A percentile compares a stretch with the other conserved stretches of the same genome.
Evolutionary conservation across 306 rosid species (phyloP).

Genomic region (Acacia melanoxylon): DNA sequence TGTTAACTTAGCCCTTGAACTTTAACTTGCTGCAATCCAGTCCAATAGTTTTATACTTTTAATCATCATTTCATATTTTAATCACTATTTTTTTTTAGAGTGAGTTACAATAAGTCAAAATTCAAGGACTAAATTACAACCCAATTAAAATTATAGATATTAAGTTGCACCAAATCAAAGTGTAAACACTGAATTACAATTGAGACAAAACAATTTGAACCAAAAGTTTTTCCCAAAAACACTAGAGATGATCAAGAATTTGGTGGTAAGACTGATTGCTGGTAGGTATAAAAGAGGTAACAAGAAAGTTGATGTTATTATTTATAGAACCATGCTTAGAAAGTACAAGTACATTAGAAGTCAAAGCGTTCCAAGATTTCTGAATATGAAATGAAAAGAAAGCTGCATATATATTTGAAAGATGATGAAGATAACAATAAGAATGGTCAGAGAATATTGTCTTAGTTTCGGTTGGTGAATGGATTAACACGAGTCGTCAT

Average conservation of each 20-base stretch:
- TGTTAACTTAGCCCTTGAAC: no score
- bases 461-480: conserved; percentile 17
- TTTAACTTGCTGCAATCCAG: no score
- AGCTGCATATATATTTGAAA: not conserved
- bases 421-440: conserved; percentile 14
- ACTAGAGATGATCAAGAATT: not conserved
- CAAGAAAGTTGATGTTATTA: not conserved
- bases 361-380: not conserved
- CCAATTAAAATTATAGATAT: no score
- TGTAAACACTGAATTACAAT: no score
- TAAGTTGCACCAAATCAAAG: no score
- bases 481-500: not conserved
- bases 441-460: not conserved
- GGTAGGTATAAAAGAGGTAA: not conserved
- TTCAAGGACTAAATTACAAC: no score
- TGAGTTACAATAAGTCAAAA: no score
- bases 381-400: not conserved
- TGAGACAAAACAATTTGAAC: no score
- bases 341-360: conserved; percentile 8
- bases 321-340: conserved; percentile 1
- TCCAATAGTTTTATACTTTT: no score
- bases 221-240: no score
- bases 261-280: not conserved
- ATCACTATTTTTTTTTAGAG: no score
- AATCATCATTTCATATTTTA: no score